Conservation (phyloP, 352 stramenopile species). For the Phytophthora fragariaefolia region DNA sequence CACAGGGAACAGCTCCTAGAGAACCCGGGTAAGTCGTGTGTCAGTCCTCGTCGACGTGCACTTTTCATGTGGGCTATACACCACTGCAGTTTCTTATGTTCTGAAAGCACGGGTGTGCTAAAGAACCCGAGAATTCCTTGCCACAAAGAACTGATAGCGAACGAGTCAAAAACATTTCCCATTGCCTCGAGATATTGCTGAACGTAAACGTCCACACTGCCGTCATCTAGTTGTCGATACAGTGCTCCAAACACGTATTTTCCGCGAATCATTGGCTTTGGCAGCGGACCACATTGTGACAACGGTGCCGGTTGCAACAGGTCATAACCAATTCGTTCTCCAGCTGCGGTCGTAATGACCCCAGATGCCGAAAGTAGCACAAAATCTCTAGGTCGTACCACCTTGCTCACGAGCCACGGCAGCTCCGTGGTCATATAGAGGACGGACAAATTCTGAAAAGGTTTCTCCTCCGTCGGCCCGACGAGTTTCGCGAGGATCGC, state of each 20-base stretch:
- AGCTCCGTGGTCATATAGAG: constrained; percentile 51
- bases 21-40: constrained; percentile 15
- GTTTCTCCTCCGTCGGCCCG: constrained; percentile 43
- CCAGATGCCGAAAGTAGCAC: constrained; percentile 53
- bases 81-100: constrained; percentile 43
- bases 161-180: constrained; percentile 35
- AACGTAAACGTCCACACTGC: constrained; percentile 43
- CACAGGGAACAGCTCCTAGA: constrained; percentile 31
- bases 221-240: constrained; percentile 40
- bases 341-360: constrained; percentile 39
- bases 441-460: constrained; percentile 55
- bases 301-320: constrained; percentile 59
- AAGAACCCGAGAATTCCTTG: constrained; percentile 37
- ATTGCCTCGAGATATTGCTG: constrained; percentile 41
- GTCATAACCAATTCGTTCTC: constrained; percentile 58
- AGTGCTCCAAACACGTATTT: constrained; percentile 43
- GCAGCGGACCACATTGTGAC: constrained; percentile 24
- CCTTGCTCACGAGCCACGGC: constrained; percentile 46
- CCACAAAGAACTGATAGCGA: constrained; percentile 35
- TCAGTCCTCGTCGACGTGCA: constrained; percentile 20
- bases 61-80: constrained; percentile 40
- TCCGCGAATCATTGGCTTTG: constrained; percentile 38
- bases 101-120: constrained; percentile 22
- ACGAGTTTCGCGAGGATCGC: constrained; percentile 63
- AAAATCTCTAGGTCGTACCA: constrained; percentile 54